Evolutionary conservation across 352 stramenopile species (phyloP).

Genomic region (Globisporangium perplexum): DNA sequence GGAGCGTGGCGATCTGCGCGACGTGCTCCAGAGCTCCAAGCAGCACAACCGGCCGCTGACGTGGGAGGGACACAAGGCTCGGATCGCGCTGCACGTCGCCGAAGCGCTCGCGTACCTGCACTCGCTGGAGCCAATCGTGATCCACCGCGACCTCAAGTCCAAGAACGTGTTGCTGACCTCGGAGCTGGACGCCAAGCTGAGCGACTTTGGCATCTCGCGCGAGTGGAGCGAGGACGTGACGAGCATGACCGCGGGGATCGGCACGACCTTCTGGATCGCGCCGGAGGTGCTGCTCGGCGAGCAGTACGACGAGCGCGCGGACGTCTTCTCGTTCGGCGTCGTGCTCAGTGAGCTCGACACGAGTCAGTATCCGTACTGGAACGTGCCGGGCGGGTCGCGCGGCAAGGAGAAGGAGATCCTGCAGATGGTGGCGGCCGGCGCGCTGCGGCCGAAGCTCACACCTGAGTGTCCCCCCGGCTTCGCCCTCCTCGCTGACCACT

Average conservation of each 20-base stretch:
- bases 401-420: slow-evolving; percentile 54
- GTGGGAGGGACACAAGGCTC: not conserved
- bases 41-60: not conserved
- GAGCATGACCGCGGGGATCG: slow-evolving; percentile 64
- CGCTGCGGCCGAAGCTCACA: slow-evolving; percentile 46
- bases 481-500: slow-evolving; percentile 38
- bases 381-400: slow-evolving; percentile 36
- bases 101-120: slow-evolving; percentile 1
- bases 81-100: not conserved
- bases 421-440: slow-evolving; percentile 49
- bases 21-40: slow-evolving; percentile 29
- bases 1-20: slow-evolving; percentile 59
- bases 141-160: slow-evolving; percentile 2
- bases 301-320: slow-evolving; percentile 47
- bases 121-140: not conserved
- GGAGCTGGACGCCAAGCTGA: slow-evolving; percentile 66
- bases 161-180: slow-evolving; percentile 17
- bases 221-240: slow-evolving; percentile 51
- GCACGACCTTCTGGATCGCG: slow-evolving; percentile 69
- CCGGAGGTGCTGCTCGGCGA: slow-evolving; percentile 56
- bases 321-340: slow-evolving; percentile 52
- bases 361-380: slow-evolving; percentile 58
- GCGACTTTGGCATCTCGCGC: slow-evolving; percentile 65
- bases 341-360: slow-evolving; percentile 54
- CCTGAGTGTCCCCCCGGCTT: slow-evolving; percentile 36